Conservation (phyloP, 768 basidiomycete genomes). For the Tylopilus cervinicoccineus region DNA sequence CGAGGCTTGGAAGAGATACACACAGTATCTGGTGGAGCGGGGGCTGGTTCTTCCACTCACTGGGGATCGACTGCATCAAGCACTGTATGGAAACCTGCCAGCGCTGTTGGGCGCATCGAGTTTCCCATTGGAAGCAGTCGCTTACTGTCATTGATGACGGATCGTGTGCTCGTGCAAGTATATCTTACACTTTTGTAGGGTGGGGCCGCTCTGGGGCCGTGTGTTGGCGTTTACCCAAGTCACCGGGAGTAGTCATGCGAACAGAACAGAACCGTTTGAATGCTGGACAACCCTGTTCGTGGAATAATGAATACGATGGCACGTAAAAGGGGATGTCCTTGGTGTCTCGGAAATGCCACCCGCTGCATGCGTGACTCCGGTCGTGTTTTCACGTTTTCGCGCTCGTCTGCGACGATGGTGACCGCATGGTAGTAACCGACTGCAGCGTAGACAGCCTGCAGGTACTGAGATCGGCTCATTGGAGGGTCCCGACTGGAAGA, state of each 20-base stretch:
- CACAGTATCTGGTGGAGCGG: conserved; percentile 48
- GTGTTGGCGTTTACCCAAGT: conserved; percentile 1
- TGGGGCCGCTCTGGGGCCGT: neutral
- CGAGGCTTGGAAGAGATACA: conserved; percentile 60
- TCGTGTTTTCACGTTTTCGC: neutral
- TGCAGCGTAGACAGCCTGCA: too few relatives aligned
- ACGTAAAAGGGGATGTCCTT: conserved; percentile 10
- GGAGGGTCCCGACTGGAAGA: neutral
- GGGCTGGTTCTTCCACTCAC: conserved; percentile 49
- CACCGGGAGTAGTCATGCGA: neutral
- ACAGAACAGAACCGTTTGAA: neutral
- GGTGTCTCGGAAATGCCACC: neutral
- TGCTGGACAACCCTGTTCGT: conserved; percentile 14
- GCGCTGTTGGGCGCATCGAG: conserved; percentile 2
- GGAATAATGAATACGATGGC: conserved; percentile 4
- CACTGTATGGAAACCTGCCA: conserved; percentile 23
- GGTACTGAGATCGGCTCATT: neutral
- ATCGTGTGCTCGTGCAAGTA: neutral
- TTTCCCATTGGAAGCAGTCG: conserved; percentile 2
- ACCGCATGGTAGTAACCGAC: too few relatives aligned
- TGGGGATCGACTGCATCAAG: conserved; percentile 40
- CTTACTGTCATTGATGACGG: conserved; percentile 12
- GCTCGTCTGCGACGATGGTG: too few relatives aligned
- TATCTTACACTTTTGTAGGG: conserved; percentile 1
- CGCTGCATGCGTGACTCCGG: too few relatives aligned